Base-by-base conservation (phyloP, 108 stramenopile species). In the Skeletonema costatum region DNA sequence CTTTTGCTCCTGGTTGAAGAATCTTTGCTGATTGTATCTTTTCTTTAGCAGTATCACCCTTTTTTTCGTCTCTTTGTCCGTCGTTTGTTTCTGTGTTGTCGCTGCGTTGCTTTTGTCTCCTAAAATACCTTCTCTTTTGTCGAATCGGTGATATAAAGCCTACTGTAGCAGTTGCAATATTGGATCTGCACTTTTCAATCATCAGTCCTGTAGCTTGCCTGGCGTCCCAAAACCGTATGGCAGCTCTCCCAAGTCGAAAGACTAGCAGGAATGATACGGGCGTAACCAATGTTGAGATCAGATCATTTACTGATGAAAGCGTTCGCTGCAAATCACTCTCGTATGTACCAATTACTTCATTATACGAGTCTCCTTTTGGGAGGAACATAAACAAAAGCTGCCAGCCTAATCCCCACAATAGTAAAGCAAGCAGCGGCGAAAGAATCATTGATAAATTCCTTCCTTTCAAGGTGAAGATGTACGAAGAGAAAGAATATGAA, bases 251-350 rank as follows among this genome's bases (percentile, higher is more conserved):
- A 31, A 86, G 51, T 44, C 82, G 73, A 44, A 83, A 86, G 13
- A 70, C 71, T 36, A 86, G 29, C 31, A 86, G 61, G 56, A 86
- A 86, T 16, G 76, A 60, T 35, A 86, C 33, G 2, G 82, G 84
- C 35, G 59, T 67, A 17, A 81, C 1, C 0, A 85, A 63, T 33
- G 80, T 69, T 21, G 30, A 16, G 12, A 85, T 53, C 80, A 85
- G 33, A 17, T 59, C 36, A 11, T 77, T 51, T 29, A 81, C 16
- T 39, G 77, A 73, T 19, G 73, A 48, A 33, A 85, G n/a, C 39
- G 32, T 14, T 25, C 71, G 50, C 48, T 77, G 75, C 32, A 79
- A 19, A 14, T 74, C 31, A 70, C 41, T 77, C 6, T 39, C 69
- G 9, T 74, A 38, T 13, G 50, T 10, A 7, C 35, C 7, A 14